These are phyloP conservation scores for Gossypium trilobum DNA, from an alignment of 441 rosid species.

Conservation along the genomic window DNA sequence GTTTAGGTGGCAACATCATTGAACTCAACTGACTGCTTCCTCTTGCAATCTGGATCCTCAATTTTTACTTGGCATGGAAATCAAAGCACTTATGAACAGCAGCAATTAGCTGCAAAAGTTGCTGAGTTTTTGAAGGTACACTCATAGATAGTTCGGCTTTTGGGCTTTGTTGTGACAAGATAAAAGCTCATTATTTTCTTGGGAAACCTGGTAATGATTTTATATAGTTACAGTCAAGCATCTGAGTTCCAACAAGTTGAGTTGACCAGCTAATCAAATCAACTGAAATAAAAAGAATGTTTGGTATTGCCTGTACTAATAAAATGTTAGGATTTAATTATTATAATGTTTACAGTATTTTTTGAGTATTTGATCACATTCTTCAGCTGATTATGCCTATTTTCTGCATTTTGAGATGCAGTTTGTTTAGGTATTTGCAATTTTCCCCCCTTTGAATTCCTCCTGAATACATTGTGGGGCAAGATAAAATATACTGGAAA, in stretches of 20 bases:
- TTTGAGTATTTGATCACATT: background rate
- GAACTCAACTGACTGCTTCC: constrained; percentile 77
- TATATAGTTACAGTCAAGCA: background rate
- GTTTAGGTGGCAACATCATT: constrained; percentile 77
- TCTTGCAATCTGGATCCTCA: constrained; percentile 95
- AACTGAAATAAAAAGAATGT: background rate
- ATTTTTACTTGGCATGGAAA: constrained; percentile 89
- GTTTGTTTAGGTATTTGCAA: background rate
- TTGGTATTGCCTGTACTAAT: background rate
- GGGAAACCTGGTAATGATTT: background rate
- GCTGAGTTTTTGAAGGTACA: constrained; percentile 86
- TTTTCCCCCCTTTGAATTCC: background rate
- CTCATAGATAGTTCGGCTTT: background rate
- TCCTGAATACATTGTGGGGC: background rate
- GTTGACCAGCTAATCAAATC: background rate
- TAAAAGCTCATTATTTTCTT: background rate
- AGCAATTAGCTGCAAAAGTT: constrained; percentile 67
- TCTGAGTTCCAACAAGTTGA: background rate
- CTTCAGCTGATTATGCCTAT: background rate
- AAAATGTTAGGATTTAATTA: constrained; percentile 2
- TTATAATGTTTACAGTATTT: background rate
- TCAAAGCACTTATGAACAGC: constrained; percentile 85
- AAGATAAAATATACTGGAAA: constrained; percentile 4
- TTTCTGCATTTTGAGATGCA: background rate
- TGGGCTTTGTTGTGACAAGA: constrained; percentile 3